Evolutionary conservation across 257 asterid genomes (phyloP).

Genomic region (Capsicum rhomboideum): DNA sequence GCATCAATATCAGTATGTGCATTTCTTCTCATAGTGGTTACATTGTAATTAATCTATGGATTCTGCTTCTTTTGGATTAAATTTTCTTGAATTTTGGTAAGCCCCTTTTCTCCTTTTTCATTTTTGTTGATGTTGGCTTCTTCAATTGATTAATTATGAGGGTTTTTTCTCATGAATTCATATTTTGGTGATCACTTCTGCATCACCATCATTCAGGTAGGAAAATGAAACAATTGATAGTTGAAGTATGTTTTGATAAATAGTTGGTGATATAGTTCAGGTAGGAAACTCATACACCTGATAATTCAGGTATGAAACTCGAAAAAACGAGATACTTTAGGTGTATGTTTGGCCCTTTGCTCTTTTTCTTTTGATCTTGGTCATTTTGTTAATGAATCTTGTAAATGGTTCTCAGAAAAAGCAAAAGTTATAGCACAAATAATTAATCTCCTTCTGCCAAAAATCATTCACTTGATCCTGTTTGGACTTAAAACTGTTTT

Average conservation of each 20-base stretch:
- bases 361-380: neutral
- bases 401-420: neutral
- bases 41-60: neutral
- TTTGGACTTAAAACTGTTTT: neutral
- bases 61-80: neutral
- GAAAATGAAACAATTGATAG: no score
- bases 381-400: neutral
- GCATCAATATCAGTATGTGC: neutral
- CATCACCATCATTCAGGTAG: neutral
- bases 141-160: neutral
- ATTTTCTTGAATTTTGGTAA: neutral
- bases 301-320: no score
- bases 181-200: neutral
- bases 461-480: neutral
- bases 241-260: no score
- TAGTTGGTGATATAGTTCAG: no score
- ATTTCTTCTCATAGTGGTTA: neutral
- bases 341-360: no score
- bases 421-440: neutral
- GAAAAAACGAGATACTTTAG: no score
- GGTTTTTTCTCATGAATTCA: neutral
- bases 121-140: neutral
- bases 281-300: no score
- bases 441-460: neutral
- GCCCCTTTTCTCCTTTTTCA: neutral